Percentiles rank a stretch among this genome's conserved stretches.
Conservation (phyloP, 352 stramenopile genomes). For the Saprolegnia diclina region DNA sequence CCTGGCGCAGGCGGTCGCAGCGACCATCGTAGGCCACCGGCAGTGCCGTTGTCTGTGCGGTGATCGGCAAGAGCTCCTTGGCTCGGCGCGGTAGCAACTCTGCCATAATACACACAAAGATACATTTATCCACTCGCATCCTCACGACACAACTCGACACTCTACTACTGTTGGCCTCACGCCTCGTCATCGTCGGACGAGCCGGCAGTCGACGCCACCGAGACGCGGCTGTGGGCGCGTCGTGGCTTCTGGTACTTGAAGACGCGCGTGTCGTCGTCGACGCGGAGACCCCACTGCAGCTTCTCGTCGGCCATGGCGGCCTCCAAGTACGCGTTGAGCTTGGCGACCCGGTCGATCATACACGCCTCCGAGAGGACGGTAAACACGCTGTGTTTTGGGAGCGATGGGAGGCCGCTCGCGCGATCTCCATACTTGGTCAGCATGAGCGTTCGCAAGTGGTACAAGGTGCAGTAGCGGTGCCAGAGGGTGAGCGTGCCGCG, state of each 20-base stretch:
- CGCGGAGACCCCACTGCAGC: slow-evolving; percentile 84
- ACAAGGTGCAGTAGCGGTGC: slow-evolving; percentile 4
- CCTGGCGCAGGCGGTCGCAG: not conserved
- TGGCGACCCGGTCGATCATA: slow-evolving; percentile 43
- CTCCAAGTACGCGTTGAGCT: slow-evolving; percentile 82
- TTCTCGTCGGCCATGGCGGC: slow-evolving; percentile 79
- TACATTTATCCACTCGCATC: not conserved
- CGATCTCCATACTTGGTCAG: not conserved
- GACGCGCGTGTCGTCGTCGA: slow-evolving; percentile 86
- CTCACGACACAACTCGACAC: not conserved
- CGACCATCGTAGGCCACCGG: not conserved
- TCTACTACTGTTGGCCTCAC: not conserved
- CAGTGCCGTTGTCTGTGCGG: no score
- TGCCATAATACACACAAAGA: not conserved
- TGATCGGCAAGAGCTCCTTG: no score
- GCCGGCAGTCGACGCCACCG: not conserved
- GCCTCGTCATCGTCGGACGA: not conserved
- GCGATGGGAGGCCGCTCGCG: not conserved
- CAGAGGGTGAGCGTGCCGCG: not conserved
- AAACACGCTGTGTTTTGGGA: not conserved
- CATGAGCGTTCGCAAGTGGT: not conserved
- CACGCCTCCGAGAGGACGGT: slow-evolving; percentile 68
- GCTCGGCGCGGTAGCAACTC: no score
- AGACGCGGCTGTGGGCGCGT: not conserved
- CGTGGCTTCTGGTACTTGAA: slow-evolving; percentile 48